Evolutionary conservation across 352 stramenopile genomes (phyloP).

Genomic region (Blastocystis sp.): DNA sequence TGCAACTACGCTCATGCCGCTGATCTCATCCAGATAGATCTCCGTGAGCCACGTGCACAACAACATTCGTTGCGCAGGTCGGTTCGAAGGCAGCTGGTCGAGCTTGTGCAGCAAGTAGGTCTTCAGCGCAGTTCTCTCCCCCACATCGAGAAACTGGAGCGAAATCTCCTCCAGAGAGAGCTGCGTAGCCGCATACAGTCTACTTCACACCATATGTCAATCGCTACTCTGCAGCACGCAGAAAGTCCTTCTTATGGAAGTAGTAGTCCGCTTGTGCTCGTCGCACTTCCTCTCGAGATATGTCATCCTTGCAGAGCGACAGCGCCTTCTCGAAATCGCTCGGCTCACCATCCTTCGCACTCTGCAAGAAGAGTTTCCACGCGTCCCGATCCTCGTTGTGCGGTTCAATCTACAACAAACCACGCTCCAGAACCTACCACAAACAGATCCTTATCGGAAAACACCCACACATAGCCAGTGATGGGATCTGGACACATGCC

Average conservation of each 20-base stretch:
- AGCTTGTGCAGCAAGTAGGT: constrained; percentile 82
- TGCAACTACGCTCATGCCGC: constrained; percentile 64
- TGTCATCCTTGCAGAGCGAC: constrained; percentile 74
- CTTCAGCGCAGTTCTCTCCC: constrained; percentile 75
- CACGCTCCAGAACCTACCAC: constrained; percentile 66
- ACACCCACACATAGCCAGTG: constrained; percentile 50
- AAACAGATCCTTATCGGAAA: constrained; percentile 48
- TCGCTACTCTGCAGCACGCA: constrained; percentile 74
- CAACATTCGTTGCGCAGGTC: constrained; percentile 84
- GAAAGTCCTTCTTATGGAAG: constrained; percentile 77
- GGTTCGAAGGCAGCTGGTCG: constrained; percentile 72
- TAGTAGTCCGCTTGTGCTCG: constrained; percentile 81
- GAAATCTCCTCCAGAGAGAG: constrained; percentile 82
- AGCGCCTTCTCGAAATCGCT: constrained; percentile 81
- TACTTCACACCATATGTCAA: background rate
- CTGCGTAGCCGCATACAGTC: constrained; percentile 76
- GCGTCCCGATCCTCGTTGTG: constrained; percentile 81
- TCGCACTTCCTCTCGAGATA: constrained; percentile 76
- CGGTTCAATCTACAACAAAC: constrained; percentile 69
- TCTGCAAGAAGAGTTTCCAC: constrained; percentile 83
- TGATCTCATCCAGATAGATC: constrained; percentile 83
- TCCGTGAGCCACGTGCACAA: constrained; percentile 85
- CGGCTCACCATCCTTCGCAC: constrained; percentile 69
- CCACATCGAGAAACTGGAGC: constrained; percentile 81
- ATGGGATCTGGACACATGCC: constrained; percentile 29